phyloP scores from a whole-genome alignment of 2,329 filamentous ascomycete species.

The Parafenestella ontariensis region DNA sequence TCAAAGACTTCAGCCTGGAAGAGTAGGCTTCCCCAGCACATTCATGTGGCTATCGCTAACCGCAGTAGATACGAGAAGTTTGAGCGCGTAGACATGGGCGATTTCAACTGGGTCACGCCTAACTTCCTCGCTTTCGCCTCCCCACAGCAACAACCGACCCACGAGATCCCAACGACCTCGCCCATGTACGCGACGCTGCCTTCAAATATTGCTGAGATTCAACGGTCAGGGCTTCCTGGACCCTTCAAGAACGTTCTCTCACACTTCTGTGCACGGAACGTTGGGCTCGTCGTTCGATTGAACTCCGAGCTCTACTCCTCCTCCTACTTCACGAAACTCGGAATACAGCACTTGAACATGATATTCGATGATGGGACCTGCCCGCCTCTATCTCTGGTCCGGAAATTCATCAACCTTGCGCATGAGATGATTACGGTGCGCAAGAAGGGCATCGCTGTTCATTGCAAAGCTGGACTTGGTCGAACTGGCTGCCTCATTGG shows the following conservation, averaged over 20 bases:
- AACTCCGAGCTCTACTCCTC: conserved; percentile 97
- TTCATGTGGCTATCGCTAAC: conserved; percentile 21
- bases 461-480: conserved; percentile 97
- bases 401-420: conserved; percentile 92
- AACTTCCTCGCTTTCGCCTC: conserved; percentile 96
- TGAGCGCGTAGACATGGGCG: conserved; percentile 95
- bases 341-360: conserved; percentile 97
- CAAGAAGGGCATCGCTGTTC: conserved; percentile 93
- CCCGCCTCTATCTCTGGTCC: conserved; percentile 84
- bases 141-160: conserved; percentile 80
- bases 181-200: conserved; percentile 78
- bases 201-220: conserved; percentile 75
- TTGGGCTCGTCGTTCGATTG: conserved; percentile 91
- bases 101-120: conserved; percentile 99
- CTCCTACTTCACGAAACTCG: conserved; percentile 94
- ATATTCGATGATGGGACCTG: conserved; percentile 99
- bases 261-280: conserved; percentile 86
- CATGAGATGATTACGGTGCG: conserved; percentile 92
- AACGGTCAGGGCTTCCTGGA: conserved; percentile 73
- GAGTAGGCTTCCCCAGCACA: conserved; percentile 62
- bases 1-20: conserved; percentile 94
- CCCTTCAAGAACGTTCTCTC: conserved; percentile 96
- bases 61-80: conserved; percentile 80
- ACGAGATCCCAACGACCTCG: conserved; percentile 74
- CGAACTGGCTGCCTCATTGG: conserved; percentile 96